Conservation (phyloP, 768 basidiomycete genomes). For the Roridomyces roridus region DNA sequence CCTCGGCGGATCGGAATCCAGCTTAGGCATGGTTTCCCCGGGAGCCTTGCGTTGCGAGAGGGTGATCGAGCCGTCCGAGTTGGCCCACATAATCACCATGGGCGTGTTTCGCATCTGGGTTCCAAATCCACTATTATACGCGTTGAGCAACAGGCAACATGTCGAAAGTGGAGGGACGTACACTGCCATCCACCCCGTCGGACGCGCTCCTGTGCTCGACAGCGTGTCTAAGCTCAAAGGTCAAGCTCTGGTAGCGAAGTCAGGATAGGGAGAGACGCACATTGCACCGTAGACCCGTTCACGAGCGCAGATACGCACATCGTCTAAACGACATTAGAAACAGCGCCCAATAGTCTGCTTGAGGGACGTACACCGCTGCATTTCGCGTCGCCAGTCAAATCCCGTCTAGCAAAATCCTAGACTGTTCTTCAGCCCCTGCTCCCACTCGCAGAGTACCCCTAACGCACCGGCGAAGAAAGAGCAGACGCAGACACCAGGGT, state of each 20-base stretch:
- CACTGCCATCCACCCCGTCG: conserved; percentile 69
- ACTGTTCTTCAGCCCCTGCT: no score
- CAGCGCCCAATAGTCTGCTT: not conserved
- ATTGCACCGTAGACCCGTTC: conserved; percentile 51
- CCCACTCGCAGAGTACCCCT: no score
- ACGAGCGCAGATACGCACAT: conserved; percentile 57
- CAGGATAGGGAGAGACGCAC: conserved; percentile 32
- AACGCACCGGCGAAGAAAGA: no score
- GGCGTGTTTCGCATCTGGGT: conserved; percentile 56
- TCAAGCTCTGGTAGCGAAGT: not conserved
- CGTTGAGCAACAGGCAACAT: not conserved
- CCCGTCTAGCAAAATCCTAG: no score
- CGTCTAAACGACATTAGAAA: conserved; percentile 31
- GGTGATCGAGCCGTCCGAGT: conserved; percentile 64
- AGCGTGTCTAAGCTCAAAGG: conserved; percentile 46
- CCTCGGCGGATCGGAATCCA: conserved; percentile 58
- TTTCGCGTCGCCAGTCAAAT: conserved; percentile 10
- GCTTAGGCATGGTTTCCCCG: conserved; percentile 59
- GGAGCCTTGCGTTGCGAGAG: conserved; percentile 68
- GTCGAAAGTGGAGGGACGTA: conserved; percentile 32
- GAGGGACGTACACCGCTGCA: conserved; percentile 27
- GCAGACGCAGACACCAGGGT: conserved; percentile 14
- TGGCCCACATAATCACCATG: conserved; percentile 81
- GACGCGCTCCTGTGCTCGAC: conserved; percentile 44
- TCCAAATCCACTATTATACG: conserved; percentile 62